Conservation (phyloP, 1,284 basidiomycete species). For the Marasmius fiardii region DNA sequence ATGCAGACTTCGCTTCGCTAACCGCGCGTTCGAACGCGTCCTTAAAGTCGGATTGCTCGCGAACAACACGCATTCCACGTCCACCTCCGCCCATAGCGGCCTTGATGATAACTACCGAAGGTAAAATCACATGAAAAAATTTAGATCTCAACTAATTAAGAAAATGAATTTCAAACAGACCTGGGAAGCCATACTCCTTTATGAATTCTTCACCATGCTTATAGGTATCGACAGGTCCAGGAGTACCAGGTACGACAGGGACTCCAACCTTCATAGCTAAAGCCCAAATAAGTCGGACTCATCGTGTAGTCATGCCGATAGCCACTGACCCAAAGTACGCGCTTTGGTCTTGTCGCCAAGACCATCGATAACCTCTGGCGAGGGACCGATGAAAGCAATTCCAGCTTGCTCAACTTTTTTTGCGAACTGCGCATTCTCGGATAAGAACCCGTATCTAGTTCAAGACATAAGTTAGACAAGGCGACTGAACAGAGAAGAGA, state of each 20-base stretch:
- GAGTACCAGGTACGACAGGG: slow-evolving; percentile 97
- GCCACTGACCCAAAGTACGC: slow-evolving; percentile 67
- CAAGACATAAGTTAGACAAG: slow-evolving; percentile 6
- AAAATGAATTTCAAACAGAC: slow-evolving; percentile 34
- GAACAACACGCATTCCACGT: slow-evolving; percentile 97
- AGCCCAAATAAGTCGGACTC: slow-evolving; percentile 15
- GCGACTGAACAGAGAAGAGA: slow-evolving; percentile 2
- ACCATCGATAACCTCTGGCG: slow-evolving; percentile 95
- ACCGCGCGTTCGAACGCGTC: slow-evolving; percentile 91
- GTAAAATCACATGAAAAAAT: background rate
- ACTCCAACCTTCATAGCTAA: slow-evolving; percentile 85
- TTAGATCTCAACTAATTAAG: background rate
- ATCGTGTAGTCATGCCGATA: background rate
- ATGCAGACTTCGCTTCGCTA: slow-evolving; percentile 93
- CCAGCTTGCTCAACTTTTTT: slow-evolving; percentile 97
- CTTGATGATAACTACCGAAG: slow-evolving; percentile 85
- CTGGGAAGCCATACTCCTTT: slow-evolving; percentile 94
- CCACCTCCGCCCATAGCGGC: slow-evolving; percentile 99
- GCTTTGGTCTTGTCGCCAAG: slow-evolving; percentile 99
- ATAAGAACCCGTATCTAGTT: slow-evolving; percentile 91
- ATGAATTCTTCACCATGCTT: slow-evolving; percentile 86
- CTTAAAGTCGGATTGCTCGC: slow-evolving; percentile 90
- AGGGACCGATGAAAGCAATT: slow-evolving; percentile 95
- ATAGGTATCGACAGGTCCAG: slow-evolving; percentile 87
- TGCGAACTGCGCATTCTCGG: slow-evolving; percentile 96